phyloP scores from a whole-genome alignment of 345 rosid genomes.

The Rhodomyrtus tomentosa region DNA sequence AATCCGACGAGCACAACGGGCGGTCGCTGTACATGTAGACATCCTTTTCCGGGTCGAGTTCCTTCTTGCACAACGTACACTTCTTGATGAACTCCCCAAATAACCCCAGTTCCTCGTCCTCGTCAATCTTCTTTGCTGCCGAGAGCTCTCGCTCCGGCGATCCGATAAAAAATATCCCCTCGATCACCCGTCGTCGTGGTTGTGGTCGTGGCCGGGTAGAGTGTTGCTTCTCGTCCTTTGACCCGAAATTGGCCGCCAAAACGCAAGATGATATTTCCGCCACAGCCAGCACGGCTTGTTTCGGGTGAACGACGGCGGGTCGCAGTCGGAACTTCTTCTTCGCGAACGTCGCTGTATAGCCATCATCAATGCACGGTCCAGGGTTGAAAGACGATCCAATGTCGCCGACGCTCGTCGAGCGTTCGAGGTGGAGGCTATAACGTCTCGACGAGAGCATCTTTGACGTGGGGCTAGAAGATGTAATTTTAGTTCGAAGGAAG shows the following conservation, averaged over 20 bases:
- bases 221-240: neutral
- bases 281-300: neutral
- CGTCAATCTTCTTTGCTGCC: neutral
- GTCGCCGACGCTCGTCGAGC: neutral
- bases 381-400: neutral
- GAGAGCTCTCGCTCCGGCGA: neutral
- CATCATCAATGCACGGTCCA: neutral
- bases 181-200: neutral
- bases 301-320: neutral
- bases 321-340: neutral
- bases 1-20: neutral
- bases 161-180: neutral
- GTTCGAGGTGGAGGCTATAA: neutral
- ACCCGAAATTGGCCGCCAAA: neutral
- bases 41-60: neutral
- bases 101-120: neutral
- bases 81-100: neutral
- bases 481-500: neutral
- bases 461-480: neutral
- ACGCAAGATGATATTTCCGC: neutral
- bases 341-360: neutral
- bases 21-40: neutral
- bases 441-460: neutral
- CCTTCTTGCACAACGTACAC: neutral
- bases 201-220: neutral